Evolutionary conservation across 257 asterid genomes (phyloP), one percentile per base, ranked within the genome.

Genomic region (Pogostemon cablin): DNA sequence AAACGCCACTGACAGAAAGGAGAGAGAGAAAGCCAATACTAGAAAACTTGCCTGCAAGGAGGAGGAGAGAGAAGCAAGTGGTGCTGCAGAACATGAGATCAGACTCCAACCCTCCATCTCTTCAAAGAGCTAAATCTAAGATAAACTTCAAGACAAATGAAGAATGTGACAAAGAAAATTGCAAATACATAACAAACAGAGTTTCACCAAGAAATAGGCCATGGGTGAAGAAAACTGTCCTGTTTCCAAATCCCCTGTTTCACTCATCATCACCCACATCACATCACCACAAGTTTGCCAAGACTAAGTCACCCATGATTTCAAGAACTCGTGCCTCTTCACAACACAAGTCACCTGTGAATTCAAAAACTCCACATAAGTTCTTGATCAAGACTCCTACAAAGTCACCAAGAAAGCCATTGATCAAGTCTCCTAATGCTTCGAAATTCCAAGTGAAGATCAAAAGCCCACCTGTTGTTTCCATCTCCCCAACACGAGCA

Each of bases 151-250:
- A 87, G 86, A 86, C 68, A 39, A 77, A 82, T 62, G 74, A 70
- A 47, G 92, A 86, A 9, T 77, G 84, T 64, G 96, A 85, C 49
- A 87, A 82, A 12, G 96, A 88, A 58, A 86, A 83, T 17, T 86
- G 87, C 84, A 80, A 77, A 80, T 88, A 88, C 5, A 69, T 81
- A 41, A 95, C 97, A 2, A 93, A 86, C 48, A 78, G 96, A 81
- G 92, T 93, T 6, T 90, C 97, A 10, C 96, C 98, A 5, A 89
- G 93, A 71, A 83, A 86, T 57, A 81, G 81, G 84, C 96, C 98
- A 7, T 90, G 96, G 99, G 91, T 82, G 43, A 85, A 79, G 72
- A 93, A 90, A 72, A 85, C 97, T 3, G 99, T 93, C 7, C 76
- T 93, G 3, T 93, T 91, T 12, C 99, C 96, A 38, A 93, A 91